These are phyloP conservation scores for Arthrobotrys pseudoclavata DNA, from an alignment of 2,329 filamentous ascomycete genomes.

Conservation along the genomic window DNA sequence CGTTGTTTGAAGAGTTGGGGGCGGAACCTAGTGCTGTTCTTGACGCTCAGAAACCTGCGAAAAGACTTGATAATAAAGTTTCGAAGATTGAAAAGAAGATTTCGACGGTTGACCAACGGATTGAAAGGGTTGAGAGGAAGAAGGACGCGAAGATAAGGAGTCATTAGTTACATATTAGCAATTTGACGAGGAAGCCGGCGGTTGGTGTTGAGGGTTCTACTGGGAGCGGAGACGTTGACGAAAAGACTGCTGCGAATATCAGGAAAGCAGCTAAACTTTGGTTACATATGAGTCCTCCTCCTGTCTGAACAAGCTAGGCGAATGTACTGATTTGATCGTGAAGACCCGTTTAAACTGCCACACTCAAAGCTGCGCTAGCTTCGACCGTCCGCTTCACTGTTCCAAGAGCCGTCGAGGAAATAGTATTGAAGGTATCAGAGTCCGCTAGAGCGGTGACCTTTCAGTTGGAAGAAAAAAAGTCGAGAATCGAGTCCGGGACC, in stretches of 20 bases:
- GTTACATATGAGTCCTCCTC: constrained; percentile 45
- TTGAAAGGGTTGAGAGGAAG: constrained; percentile 6
- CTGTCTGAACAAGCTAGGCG: not conserved
- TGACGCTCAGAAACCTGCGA: constrained; percentile 31
- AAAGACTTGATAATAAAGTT: constrained; percentile 35
- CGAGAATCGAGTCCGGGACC: too few relatives aligned
- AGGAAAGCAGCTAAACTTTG: constrained; percentile 54
- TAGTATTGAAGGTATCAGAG: constrained; percentile 38
- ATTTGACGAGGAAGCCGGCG: constrained; percentile 38
- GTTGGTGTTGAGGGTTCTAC: constrained; percentile 3
- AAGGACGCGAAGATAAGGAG: constrained; percentile 35
- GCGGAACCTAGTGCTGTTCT: constrained; percentile 40
- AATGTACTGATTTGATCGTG: not conserved
- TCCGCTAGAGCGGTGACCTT: constrained; percentile 57
- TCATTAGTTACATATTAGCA: constrained; percentile 36
- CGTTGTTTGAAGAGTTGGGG: constrained; percentile 47
- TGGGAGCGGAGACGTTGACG: not conserved
- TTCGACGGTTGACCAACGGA: constrained; percentile 24
- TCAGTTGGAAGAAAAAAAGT: too few relatives aligned
- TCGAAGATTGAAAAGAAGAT: constrained; percentile 34
- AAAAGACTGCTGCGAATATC: constrained; percentile 14
- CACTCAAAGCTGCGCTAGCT: constrained; percentile 41
- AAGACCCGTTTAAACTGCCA: constrained; percentile 52
- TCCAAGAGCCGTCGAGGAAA: constrained; percentile 36
- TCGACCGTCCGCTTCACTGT: constrained; percentile 42